Conservation (phyloP, 495 filamentous ascomycete genomes). For the Symbiotaphrina buchneri region DNA sequence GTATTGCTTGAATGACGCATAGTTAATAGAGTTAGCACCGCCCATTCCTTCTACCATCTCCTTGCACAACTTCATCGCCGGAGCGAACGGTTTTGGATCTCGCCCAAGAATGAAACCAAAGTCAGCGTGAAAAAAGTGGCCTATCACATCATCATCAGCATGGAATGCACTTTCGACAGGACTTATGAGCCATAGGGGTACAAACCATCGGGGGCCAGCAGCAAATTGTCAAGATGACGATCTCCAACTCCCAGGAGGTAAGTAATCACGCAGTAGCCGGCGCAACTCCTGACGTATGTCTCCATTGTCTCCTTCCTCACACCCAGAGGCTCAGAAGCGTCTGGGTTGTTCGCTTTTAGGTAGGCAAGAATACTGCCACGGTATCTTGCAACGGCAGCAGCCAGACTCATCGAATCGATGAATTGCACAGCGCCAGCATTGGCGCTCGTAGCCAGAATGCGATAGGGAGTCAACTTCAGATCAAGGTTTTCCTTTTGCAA, state of each 20-base stretch:
- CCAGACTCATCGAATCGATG: constrained; percentile 64
- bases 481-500: constrained; percentile 94
- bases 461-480: constrained; percentile 84
- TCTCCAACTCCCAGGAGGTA: constrained; percentile 97
- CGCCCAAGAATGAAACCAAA: constrained; percentile 96
- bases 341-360: constrained; percentile 75
- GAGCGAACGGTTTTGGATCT: constrained; percentile 93
- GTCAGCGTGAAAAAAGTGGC: constrained; percentile 94
- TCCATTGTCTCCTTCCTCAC: constrained; percentile 87
- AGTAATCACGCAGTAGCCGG: constrained; percentile 96
- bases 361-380: constrained; percentile 66
- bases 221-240: constrained; percentile 86
- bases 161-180: neutral
- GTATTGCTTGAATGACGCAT: constrained; percentile 74
- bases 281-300: constrained; percentile 86
- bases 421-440: constrained; percentile 85
- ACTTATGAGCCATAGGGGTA: neutral
- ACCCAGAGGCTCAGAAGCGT: constrained; percentile 57
- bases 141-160: constrained; percentile 2
- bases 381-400: constrained; percentile 58
- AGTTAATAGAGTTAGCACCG: constrained; percentile 53
- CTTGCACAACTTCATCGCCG: constrained; percentile 86
- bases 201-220: constrained; percentile 56
- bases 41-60: constrained; percentile 99
- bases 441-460: constrained; percentile 80